Conservation (phyloP, 139 green algal genomes). For the Zygnema circumcarinatum region DNA sequence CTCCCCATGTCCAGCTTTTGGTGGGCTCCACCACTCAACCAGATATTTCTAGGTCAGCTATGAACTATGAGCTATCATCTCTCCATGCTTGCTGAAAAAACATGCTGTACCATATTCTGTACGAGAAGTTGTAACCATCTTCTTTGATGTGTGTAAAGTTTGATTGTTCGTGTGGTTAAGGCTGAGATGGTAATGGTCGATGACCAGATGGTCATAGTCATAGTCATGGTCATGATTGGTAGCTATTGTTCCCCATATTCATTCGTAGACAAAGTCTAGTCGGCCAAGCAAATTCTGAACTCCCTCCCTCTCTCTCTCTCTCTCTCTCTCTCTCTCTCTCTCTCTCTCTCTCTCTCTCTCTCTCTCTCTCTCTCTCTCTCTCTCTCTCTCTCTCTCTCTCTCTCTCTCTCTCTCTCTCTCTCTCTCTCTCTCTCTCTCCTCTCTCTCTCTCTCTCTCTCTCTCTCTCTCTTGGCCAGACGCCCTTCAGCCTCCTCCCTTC, state of each 20-base stretch:
- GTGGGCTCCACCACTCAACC: background rate
- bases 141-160: too few species aligned
- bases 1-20: conserved; percentile 7
- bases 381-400: background rate
- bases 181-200: too few species aligned
- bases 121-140: too few species aligned
- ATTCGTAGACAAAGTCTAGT: too few species aligned
- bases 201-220: too few species aligned
- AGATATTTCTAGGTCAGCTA: background rate
- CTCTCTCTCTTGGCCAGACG: background rate
- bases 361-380: background rate
- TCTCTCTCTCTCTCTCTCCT: background rate
- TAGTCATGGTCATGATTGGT: too few species aligned
- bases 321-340: background rate
- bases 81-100: too few species aligned
- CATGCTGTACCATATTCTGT: too few species aligned
- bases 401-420: background rate
- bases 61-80: too few species aligned
- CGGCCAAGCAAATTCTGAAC: too few species aligned
- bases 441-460: background rate
- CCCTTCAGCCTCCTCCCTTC: conserved; percentile 1
- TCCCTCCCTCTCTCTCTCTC: background rate
- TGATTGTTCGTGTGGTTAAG: too few species aligned
- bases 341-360: background rate
- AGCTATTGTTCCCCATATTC: too few species aligned